Conservation (phyloP, 2,329 filamentous ascomycete genomes). For the Alternaria ventricosa region DNA sequence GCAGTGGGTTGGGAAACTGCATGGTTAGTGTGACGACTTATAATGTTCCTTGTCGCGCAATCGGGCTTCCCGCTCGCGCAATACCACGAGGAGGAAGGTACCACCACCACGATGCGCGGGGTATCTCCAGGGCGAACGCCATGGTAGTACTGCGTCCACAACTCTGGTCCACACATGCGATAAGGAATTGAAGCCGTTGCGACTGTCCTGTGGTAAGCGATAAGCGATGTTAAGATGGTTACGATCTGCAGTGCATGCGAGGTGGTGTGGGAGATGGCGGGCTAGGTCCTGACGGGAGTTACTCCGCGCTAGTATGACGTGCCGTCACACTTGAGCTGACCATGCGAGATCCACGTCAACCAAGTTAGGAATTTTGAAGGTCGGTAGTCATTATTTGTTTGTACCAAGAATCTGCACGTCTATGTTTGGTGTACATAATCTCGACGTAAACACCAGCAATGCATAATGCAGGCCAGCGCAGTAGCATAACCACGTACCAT, state of each 20-base stretch:
- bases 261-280: neutral
- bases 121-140: neutral
- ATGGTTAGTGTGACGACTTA: neutral
- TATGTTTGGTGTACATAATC: conserved; percentile 24
- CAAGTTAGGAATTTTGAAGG: neutral
- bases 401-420: conserved; percentile 13
- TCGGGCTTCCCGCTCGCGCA: conserved; percentile 16
- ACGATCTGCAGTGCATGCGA: conserved; percentile 3
- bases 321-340: conserved; percentile 7
- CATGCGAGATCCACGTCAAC: neutral
- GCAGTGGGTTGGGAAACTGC: neutral
- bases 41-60: conserved; percentile 13
- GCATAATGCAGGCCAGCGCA: neutral
- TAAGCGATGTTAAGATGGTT: neutral
- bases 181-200: neutral
- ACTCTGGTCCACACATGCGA: neutral
- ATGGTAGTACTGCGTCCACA: neutral
- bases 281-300: neutral
- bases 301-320: conserved; percentile 11
- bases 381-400: conserved; percentile 15
- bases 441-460: conserved; percentile 2
- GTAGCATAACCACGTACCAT: neutral
- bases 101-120: neutral
- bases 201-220: neutral
- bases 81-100: conserved; percentile 4